Evolutionary conservation across 2,329 filamentous ascomycete genomes (phyloP), one percentile per base, ranked within the genome.

Genomic region (Raffaelea albimanens): DNA sequence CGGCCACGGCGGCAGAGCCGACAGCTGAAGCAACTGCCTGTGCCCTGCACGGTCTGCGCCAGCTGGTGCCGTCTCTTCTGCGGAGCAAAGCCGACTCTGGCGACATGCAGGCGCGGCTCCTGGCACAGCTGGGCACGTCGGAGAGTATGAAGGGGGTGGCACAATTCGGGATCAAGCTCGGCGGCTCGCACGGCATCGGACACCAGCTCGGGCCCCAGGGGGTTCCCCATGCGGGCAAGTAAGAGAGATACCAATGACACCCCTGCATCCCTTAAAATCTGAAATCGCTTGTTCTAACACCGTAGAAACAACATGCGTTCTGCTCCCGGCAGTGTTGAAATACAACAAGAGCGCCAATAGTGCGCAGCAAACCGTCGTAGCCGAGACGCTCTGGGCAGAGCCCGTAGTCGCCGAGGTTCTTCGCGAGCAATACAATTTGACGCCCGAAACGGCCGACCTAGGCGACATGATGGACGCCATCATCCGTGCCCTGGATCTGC

Each of bases 301-400:
- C 13, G 7, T 29, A 29, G 73, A 75, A 56, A 78, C 75, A 22
- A 75, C 69, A 46, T 78, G 74, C 56, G 68, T 78, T 29, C 59
- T 77, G 44, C 60, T 75, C 3, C 73, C 75, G 0, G 67, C 71
- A 1, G 73, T 77, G 5, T 70, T 70, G 53, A 74, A 71, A 53
- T 77, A 63, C 56, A 78, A 76, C 46, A 61, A 36, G 9, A 57
- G 53, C 39, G 56, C 63, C 45, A 66, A 68, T 20, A 61, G 61
- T 1, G 61, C 63, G 7, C 61, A 63, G 36, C 71, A 75, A 55
- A 52, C 54, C 5, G 58, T 58, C 1, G 60, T 68, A 2, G 57
- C 59, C 5, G 58, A 65, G 3, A 62, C 67, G 10, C 56, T 75
- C 18, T 63, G 67, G 50, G 49, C 54, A 3, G 61, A 67, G 14